These are phyloP conservation scores for Quercus bicolor DNA, from an alignment of 306 rosid species.

Conservation along the genomic window DNA sequence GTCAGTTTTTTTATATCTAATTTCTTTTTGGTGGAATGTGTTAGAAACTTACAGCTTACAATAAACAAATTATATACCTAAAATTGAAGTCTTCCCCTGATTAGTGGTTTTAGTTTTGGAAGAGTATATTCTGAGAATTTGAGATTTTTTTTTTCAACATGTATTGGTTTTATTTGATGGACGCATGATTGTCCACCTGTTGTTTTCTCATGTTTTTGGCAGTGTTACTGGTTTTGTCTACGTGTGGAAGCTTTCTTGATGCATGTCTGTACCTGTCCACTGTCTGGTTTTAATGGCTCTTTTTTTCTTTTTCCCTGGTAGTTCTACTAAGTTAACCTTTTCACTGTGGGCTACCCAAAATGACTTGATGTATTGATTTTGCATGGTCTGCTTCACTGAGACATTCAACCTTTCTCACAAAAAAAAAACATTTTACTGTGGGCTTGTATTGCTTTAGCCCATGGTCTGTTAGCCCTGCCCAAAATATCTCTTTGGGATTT, in stretches of 20 bases:
- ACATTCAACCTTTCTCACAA: too few species aligned
- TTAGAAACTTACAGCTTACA: background rate
- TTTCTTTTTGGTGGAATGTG: background rate
- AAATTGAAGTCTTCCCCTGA: background rate
- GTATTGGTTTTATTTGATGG: background rate
- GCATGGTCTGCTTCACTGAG: too few species aligned
- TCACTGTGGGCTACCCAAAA: too few species aligned
- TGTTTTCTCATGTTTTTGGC: constrained; percentile 12
- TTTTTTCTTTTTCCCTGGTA: background rate
- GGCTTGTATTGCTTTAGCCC: too few species aligned
- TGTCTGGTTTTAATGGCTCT: background rate
- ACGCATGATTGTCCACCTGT: constrained; percentile 25
- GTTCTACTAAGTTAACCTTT: background rate
- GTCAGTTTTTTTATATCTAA: background rate
- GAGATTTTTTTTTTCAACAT: background rate
- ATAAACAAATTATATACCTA: background rate
- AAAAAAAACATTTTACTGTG: too few species aligned
- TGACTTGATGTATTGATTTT: too few species aligned
- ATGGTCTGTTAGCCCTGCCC: too few species aligned
- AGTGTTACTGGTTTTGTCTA: background rate
- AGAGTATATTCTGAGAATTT: background rate
- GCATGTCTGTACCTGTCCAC: background rate
- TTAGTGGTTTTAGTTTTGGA: background rate
- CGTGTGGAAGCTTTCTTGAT: background rate
- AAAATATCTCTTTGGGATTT: too few species aligned